These are phyloP conservation scores for Leccinum subfulvum DNA, from an alignment of 1,284 basidiomycete genomes.

Conservation along the genomic window DNA sequence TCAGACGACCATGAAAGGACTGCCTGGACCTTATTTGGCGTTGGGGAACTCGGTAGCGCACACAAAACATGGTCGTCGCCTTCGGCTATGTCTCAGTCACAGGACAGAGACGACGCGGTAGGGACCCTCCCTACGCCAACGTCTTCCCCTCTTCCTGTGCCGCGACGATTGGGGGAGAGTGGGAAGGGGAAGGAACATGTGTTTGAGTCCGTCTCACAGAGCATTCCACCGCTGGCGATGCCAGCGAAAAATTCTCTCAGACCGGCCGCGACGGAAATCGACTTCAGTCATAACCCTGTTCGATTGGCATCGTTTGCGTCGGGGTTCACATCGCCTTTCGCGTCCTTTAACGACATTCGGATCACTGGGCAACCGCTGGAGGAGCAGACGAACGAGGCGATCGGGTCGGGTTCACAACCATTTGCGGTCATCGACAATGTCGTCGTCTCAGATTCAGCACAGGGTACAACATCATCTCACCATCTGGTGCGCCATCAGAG, in stretches of 20 bases:
- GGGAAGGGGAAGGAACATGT: constrained; percentile 10
- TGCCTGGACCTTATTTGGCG: constrained; percentile 51
- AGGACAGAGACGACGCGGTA: neutral
- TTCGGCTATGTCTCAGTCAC: constrained; percentile 15
- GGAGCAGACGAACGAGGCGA: neutral
- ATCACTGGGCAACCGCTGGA: neutral
- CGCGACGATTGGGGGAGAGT: neutral
- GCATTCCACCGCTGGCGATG: neutral
- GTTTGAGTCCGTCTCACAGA: neutral
- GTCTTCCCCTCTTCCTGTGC: constrained; percentile 24
- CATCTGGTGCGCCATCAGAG: neutral
- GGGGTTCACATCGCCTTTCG: constrained; percentile 16
- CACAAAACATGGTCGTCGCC: constrained; percentile 22
- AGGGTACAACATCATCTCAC: neutral
- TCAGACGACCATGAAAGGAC: constrained; percentile 49
- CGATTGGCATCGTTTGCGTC: constrained; percentile 1
- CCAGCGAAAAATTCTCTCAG: neutral
- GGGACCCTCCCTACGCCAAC: constrained; percentile 26
- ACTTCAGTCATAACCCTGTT: neutral
- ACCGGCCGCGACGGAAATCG: constrained; percentile 5
- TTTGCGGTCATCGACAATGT: constrained; percentile 21
- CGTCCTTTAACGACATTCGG: constrained; percentile 7
- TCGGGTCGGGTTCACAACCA: constrained; percentile 5
- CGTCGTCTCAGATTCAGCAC: neutral
- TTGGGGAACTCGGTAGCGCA: constrained; percentile 17